phyloP scores from a whole-genome alignment of 805 yeast species.

The Candida alai region DNA sequence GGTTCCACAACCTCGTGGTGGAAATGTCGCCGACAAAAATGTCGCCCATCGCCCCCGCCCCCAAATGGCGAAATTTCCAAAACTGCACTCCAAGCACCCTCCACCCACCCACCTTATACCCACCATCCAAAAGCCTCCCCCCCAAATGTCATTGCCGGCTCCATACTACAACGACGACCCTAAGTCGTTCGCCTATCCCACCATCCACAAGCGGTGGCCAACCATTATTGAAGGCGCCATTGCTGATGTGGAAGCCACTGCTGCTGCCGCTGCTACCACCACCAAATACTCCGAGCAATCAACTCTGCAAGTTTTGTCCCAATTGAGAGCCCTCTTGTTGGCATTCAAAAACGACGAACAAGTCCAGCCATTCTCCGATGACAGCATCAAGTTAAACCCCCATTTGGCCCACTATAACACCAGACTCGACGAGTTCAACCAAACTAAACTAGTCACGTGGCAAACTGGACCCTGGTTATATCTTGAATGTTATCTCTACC shows the following conservation, averaged over 20 bases:
- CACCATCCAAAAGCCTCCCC: too few relatives aligned
- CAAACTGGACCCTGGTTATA: slow-evolving; percentile 85
- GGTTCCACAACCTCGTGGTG: too few relatives aligned
- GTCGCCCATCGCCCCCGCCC: too few relatives aligned
- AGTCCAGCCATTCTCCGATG: slow-evolving; percentile 25
- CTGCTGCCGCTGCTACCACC: slow-evolving; percentile 38
- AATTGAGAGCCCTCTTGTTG: slow-evolving; percentile 31
- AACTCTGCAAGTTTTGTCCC: slow-evolving; percentile 25
- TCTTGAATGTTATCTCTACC: slow-evolving; percentile 81
- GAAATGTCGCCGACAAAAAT: too few relatives aligned
- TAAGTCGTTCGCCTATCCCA: slow-evolving; percentile 76
- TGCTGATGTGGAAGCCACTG: slow-evolving; percentile 52
- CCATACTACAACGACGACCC: slow-evolving; percentile 63
- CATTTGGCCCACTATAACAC: slow-evolving; percentile 58
- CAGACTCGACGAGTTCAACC: slow-evolving; percentile 34
- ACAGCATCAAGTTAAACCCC: slow-evolving; percentile 40
- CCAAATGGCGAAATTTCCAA: too few relatives aligned
- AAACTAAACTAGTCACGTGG: slow-evolving; percentile 53
- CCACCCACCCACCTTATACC: too few relatives aligned
- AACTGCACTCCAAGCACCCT: too few relatives aligned
- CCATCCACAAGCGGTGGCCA: slow-evolving; percentile 86
- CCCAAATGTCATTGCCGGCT: slow-evolving; percentile 30
- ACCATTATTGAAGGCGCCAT: slow-evolving; percentile 66
- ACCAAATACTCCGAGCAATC: not conserved
- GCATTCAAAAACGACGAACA: slow-evolving; percentile 39